phyloP scores from a whole-genome alignment of 345 rosid genomes.

The Linum lewisii region DNA sequence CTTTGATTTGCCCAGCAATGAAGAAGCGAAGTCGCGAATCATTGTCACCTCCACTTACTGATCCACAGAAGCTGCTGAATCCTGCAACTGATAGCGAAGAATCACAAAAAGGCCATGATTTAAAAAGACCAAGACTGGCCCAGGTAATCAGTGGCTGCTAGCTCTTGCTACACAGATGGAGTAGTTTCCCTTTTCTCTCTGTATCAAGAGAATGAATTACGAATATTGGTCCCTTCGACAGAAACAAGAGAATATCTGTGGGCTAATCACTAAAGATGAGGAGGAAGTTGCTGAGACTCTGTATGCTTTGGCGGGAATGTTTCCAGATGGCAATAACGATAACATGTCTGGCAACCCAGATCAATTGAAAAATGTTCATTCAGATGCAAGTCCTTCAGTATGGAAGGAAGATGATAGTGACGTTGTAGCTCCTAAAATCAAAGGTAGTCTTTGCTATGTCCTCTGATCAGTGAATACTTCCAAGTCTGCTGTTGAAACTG shows the following conservation, averaged over 20 bases:
- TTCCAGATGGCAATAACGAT: conserved; percentile 33
- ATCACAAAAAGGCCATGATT: conserved; percentile 29
- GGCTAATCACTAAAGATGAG: conserved; percentile 83
- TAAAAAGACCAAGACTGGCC: conserved; percentile 36
- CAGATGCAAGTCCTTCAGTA: conserved; percentile 19
- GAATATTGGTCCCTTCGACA: conserved; percentile 5
- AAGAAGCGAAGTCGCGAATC: conserved; percentile 62
- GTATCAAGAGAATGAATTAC: conserved; percentile 12
- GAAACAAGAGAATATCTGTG: conserved; percentile 19
- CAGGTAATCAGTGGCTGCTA: conserved; percentile 34
- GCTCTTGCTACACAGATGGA: conserved; percentile 12
- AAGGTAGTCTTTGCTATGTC: no score
- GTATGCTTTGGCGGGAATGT: conserved; percentile 72
- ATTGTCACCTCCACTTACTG: conserved; percentile 35
- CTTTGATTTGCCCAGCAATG: conserved; percentile 47
- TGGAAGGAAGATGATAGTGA: not conserved
- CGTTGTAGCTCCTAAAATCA: no score
- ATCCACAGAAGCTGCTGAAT: conserved; percentile 50
- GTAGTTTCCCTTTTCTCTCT: not conserved
- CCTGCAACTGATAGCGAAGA: conserved; percentile 25
- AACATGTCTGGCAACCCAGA: conserved; percentile 14
- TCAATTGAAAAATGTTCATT: conserved; percentile 14
- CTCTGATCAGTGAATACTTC: no score
- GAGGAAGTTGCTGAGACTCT: conserved; percentile 90
- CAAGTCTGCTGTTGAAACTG: no score